phyloP scores from a whole-genome alignment of 2,329 filamentous ascomycete species.

The Kalmusia sp. region DNA sequence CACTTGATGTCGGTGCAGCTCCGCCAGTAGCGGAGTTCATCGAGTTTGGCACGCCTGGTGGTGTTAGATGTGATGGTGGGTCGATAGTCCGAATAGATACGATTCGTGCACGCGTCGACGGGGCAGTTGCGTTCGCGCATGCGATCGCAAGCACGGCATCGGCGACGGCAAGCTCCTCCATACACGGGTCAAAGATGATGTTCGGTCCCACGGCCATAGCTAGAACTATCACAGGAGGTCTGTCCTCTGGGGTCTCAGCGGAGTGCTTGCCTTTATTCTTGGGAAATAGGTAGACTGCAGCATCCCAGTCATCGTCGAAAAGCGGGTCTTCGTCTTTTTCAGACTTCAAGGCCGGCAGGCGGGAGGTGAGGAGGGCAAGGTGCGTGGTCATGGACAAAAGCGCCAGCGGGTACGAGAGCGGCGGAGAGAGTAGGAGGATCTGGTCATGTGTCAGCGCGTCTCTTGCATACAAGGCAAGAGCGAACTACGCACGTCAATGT shows the following conservation, averaged over 20 bases:
- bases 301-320: conserved; percentile 98
- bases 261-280: conserved; percentile 43
- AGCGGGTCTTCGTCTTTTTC: conserved; percentile 94
- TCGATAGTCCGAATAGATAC: conserved; percentile 58
- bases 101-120: conserved; percentile 40
- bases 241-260: conserved; percentile 41
- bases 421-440: conserved; percentile 92
- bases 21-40: conserved; percentile 55
- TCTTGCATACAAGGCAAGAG: neutral
- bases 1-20: conserved; percentile 43
- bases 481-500: conserved; percentile 77
- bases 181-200: conserved; percentile 90
- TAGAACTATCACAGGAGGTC: conserved; percentile 87
- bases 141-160: conserved; percentile 89
- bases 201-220: conserved; percentile 87
- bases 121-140: conserved; percentile 56
- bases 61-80: conserved; percentile 57
- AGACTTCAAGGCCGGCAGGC: conserved; percentile 83
- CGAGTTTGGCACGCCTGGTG: conserved; percentile 56
- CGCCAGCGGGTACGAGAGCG: conserved; percentile 89
- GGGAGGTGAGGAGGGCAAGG: conserved; percentile 86
- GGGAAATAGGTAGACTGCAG: conserved; percentile 78
- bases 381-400: conserved; percentile 92
- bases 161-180: conserved; percentile 91
- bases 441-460: conserved; percentile 46